A percentile compares a stretch with the other conserved stretches of the same genome.
Conservation (phyloP, 345 rosid species). For the Leavenworthia alabamica region DNA sequence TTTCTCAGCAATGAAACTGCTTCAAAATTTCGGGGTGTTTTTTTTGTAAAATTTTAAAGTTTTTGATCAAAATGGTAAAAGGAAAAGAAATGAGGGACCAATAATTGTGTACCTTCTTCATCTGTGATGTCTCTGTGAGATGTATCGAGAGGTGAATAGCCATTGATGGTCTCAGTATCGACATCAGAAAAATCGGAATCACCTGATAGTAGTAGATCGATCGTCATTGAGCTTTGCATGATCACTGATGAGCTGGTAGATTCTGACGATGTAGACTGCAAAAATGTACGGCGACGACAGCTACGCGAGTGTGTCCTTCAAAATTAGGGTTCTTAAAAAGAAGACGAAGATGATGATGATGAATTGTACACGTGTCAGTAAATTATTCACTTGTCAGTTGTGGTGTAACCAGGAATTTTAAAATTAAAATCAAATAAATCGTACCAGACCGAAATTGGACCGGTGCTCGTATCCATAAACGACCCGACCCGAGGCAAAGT, state of each 20-base stretch:
- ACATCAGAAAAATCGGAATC: constrained; percentile 49
- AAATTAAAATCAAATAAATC: background rate
- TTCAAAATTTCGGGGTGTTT: background rate
- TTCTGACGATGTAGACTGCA: background rate
- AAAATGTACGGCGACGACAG: background rate
- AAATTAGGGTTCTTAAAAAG: constrained; percentile 11
- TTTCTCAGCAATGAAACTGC: constrained; percentile 22
- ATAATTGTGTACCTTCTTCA: constrained; percentile 39
- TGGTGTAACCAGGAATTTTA: too few species aligned
- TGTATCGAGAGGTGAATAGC: constrained; percentile 14
- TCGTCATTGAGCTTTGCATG: constrained; percentile 9
- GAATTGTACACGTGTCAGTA: constrained; percentile 19
- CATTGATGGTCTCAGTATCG: constrained; percentile 34
- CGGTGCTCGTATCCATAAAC: background rate
- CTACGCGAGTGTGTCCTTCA: background rate
- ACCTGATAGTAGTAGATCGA: constrained; percentile 39
- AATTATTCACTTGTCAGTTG: background rate
- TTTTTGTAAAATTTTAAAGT: constrained; percentile 1
- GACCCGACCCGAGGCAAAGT: background rate
- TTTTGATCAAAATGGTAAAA: background rate
- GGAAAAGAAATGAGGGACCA: background rate
- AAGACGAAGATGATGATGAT: background rate
- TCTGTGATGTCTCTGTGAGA: constrained; percentile 29
- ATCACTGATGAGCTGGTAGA: background rate
- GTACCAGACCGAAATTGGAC: background rate